Evolutionary conservation across 2,329 filamentous ascomycete genomes (phyloP).

Genomic region (Beauveria asiatica): DNA sequence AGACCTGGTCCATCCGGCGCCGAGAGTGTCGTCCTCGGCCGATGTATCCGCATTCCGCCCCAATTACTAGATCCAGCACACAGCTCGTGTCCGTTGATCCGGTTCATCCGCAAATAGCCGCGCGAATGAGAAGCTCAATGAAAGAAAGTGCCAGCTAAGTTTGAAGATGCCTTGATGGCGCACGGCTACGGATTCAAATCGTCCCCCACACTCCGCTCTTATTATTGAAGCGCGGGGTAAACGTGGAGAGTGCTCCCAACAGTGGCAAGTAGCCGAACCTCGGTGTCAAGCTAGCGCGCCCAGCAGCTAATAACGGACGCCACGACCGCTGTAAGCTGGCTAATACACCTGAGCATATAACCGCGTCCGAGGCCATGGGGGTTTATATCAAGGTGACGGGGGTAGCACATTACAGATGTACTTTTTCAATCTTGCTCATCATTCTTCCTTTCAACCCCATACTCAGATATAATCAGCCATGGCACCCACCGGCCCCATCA

Average conservation of each 20-base stretch:
- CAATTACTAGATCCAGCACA: no score
- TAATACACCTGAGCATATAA: not conserved
- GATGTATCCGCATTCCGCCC: no score
- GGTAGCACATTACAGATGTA: not conserved
- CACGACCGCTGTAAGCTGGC: not conserved
- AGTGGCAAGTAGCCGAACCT: conserved; percentile 3
- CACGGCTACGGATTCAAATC: not conserved
- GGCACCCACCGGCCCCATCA: conserved; percentile 45
- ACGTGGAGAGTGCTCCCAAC: not conserved
- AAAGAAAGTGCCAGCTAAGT: no score
- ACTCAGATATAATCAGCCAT: not conserved
- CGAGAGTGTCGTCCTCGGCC: no score
- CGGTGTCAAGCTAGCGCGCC: not conserved
- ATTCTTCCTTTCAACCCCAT: not conserved
- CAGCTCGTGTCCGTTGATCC: no score
- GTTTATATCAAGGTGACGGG: not conserved
- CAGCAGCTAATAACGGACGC: not conserved
- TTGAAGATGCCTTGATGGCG: not conserved
- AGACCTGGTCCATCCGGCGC: no score
- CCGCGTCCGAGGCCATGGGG: not conserved
- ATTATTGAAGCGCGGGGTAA: not conserved
- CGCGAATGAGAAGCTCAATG: no score
- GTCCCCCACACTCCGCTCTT: conserved; percentile 3
- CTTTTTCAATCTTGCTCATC: no score
- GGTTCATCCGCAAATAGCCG: no score